phyloP scores from a whole-genome alignment of 345 rosid genomes.

The Mangifera indica region DNA sequence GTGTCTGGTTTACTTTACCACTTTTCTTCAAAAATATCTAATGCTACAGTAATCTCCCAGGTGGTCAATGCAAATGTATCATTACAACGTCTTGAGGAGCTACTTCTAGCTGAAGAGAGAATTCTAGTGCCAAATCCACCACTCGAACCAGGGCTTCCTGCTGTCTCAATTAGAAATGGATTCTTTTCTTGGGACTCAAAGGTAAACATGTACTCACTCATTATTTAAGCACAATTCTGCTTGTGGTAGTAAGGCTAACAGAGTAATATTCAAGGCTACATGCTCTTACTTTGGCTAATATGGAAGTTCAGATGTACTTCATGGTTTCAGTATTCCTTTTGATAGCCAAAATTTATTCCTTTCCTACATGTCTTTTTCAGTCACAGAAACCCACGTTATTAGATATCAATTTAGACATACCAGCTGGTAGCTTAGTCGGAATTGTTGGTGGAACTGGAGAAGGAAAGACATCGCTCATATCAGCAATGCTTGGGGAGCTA shows the following conservation, averaged over 20 bases:
- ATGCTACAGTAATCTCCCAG: slow-evolving; percentile 35
- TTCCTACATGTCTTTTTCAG: slow-evolving; percentile 32
- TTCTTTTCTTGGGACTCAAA: slow-evolving; percentile 86
- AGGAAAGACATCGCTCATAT: slow-evolving; percentile 92
- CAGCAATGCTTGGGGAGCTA: slow-evolving; percentile 94
- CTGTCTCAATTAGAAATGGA: slow-evolving; percentile 80
- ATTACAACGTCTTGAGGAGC: slow-evolving; percentile 83
- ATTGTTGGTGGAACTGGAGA: slow-evolving; percentile 96
- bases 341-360: slow-evolving; percentile 8
- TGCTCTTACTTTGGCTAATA: not conserved
- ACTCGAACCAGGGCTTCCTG: slow-evolving; percentile 66
- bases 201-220: slow-evolving; percentile 34
- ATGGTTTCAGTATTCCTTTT: not conserved
- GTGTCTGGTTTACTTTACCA: not conserved
- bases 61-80: slow-evolving; percentile 91
- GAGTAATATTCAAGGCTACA: too few species aligned
- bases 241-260: too few species aligned
- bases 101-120: slow-evolving; percentile 81
- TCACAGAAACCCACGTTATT: slow-evolving; percentile 62
- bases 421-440: slow-evolving; percentile 79
- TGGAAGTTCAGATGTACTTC: not conserved
- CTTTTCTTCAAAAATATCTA: not conserved
- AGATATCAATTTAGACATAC: slow-evolving; percentile 71
- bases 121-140: slow-evolving; percentile 74
- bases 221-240: too few species aligned